These are phyloP conservation scores for Linaria vulgaris DNA, from an alignment of 257 asterid species.

Conservation along the genomic window DNA sequence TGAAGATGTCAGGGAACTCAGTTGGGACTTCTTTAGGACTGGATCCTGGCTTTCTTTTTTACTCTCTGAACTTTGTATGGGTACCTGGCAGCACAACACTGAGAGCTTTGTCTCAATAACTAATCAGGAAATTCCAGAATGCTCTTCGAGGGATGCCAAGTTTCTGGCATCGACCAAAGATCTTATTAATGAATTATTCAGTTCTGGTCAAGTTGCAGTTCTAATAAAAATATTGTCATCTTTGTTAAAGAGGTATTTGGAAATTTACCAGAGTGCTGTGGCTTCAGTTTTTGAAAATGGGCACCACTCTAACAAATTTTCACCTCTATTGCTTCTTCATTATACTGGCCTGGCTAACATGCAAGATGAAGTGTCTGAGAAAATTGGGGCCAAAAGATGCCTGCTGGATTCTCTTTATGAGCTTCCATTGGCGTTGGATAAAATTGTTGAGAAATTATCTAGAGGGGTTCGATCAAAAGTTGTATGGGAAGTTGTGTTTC, in stretches of 20 bases:
- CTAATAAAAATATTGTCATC: slow-evolving; percentile 61
- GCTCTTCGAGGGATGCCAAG: slow-evolving; percentile 49
- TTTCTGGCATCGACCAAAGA: slow-evolving; percentile 51
- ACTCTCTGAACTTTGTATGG: slow-evolving; percentile 58
- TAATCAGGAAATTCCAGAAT: slow-evolving; percentile 38
- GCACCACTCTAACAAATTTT: slow-evolving; percentile 42
- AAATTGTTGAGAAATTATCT: slow-evolving; percentile 54
- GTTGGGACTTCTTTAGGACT: slow-evolving; percentile 72
- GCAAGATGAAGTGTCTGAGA: slow-evolving; percentile 57
- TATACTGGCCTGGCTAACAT: slow-evolving; percentile 57
- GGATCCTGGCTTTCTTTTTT: slow-evolving; percentile 82
- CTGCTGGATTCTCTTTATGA: slow-evolving; percentile 57
- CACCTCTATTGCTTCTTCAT: slow-evolving; percentile 63
- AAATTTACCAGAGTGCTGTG: slow-evolving; percentile 70
- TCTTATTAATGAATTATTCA: slow-evolving; percentile 45
- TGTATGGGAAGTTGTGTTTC: slow-evolving; percentile 73
- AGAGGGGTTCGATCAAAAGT: slow-evolving; percentile 58
- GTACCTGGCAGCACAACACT: slow-evolving; percentile 41
- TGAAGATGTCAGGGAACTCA: slow-evolving; percentile 53
- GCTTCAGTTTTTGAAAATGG: slow-evolving; percentile 47
- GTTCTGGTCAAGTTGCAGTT: slow-evolving; percentile 45
- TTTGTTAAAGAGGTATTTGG: slow-evolving; percentile 62
- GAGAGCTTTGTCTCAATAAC: slow-evolving; percentile 34
- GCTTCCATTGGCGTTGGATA: slow-evolving; percentile 49
- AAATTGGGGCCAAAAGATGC: slow-evolving; percentile 49